Percentiles rank a stretch among this genome's conserved stretches.
Evolutionary conservation across 495 filamentous ascomycete genomes (phyloP).

Genomic region (Copromyces sp.): DNA sequence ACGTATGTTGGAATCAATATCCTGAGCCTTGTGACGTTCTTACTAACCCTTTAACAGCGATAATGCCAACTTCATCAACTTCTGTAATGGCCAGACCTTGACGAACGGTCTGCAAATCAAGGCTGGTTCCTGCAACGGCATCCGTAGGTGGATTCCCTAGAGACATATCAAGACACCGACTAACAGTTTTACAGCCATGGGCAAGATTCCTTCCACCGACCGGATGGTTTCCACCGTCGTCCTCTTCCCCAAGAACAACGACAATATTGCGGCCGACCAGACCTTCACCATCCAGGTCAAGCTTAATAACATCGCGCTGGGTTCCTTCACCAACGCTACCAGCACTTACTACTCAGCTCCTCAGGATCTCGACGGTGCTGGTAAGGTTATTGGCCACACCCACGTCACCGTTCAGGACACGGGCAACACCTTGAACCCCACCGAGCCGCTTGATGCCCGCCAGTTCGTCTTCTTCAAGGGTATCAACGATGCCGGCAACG

Average conservation of each 20-base stretch:
- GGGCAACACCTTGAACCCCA: conserved; percentile 40
- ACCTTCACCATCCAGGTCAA: conserved; percentile 52
- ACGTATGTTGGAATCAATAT: conserved; percentile 32
- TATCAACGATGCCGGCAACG: conserved; percentile 62
- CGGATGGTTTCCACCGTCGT: conserved; percentile 63
- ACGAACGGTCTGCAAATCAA: conserved; percentile 59
- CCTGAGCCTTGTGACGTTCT: not conserved
- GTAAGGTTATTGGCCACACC: conserved; percentile 56
- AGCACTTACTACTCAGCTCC: conserved; percentile 62
- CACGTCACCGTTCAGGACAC: conserved; percentile 61
- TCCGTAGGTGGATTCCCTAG: conserved; percentile 41
- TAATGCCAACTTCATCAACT: conserved; percentile 58
- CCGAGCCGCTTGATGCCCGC: conserved; percentile 42
- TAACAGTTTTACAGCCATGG: conserved; percentile 46
- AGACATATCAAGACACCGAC: not conserved
- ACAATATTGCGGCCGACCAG: conserved; percentile 35
- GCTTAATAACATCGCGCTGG: conserved; percentile 49
- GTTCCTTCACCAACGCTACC: conserved; percentile 55
- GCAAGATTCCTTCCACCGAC: conserved; percentile 51
- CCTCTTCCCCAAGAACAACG: conserved; percentile 39
- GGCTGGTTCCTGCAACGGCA: conserved; percentile 62
- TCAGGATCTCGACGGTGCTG: conserved; percentile 44
- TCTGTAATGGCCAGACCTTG: conserved; percentile 53
- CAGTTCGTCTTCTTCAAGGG: conserved; percentile 68
- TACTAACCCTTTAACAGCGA: conserved; percentile 23